Evolutionary conservation across 805 yeast species (phyloP).

Genomic region (Metschnikowia anglica): DNA sequence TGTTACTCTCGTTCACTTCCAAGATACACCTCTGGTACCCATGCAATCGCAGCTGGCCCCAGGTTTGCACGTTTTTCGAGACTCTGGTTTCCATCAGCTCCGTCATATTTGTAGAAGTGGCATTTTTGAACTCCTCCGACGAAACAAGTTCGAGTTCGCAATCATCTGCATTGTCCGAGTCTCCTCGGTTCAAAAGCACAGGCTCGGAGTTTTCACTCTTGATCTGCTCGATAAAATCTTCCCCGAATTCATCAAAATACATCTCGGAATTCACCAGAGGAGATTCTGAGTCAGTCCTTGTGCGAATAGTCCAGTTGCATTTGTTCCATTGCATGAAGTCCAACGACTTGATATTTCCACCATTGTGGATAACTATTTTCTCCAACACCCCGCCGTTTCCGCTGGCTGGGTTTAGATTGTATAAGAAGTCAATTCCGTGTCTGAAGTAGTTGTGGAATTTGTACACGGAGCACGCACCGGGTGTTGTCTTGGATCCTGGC

Average conservation of each 20-base stretch:
- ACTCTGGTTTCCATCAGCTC: slow-evolving; percentile 14
- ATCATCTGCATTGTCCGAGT: slow-evolving; percentile 37
- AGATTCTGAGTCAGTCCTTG: slow-evolving; percentile 8
- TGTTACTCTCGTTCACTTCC: slow-evolving; percentile 42
- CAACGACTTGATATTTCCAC: slow-evolving; percentile 48
- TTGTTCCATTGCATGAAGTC: slow-evolving; percentile 56
- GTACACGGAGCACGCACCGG: slow-evolving; percentile 17
- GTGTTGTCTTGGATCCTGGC: slow-evolving; percentile 13
- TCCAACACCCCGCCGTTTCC: slow-evolving; percentile 35
- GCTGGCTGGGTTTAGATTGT: slow-evolving; percentile 35
- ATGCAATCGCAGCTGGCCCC: slow-evolving; percentile 45
- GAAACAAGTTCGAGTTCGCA: slow-evolving; percentile 37
- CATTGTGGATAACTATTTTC: slow-evolving; percentile 52
- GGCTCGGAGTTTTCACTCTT: slow-evolving; percentile 24
- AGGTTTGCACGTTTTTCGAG: slow-evolving; percentile 28
- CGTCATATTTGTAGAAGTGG: neutral
- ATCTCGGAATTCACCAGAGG: slow-evolving; percentile 25
- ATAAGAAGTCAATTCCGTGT: slow-evolving; percentile 55
- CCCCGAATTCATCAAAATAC: slow-evolving; percentile 34
- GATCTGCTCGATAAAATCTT: slow-evolving; percentile 20
- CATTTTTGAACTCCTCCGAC: slow-evolving; percentile 19
- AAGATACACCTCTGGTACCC: slow-evolving; percentile 42
- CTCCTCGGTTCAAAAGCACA: slow-evolving; percentile 38
- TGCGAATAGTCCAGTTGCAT: slow-evolving; percentile 43
- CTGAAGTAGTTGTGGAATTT: slow-evolving; percentile 58